Conservation (phyloP, 257 asterid genomes). For the Buddleja alternifolia region DNA sequence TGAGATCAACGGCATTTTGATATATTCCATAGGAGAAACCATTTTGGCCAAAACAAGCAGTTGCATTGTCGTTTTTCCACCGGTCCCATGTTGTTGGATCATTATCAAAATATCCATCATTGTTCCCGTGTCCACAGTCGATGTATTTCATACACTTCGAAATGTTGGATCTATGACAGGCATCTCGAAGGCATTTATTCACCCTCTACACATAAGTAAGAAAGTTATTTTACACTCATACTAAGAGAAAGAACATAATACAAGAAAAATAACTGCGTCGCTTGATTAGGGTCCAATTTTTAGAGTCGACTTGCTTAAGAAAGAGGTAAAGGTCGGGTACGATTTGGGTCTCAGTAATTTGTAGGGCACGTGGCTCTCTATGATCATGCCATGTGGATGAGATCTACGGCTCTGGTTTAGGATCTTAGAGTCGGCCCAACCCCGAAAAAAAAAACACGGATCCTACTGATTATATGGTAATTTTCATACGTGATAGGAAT, state of each 20-base stretch:
- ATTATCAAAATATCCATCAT: slow-evolving; percentile 5
- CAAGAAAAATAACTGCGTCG: not conserved
- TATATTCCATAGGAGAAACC: slow-evolving; percentile 74
- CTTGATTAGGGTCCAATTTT: too few species aligned
- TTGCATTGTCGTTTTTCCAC: slow-evolving; percentile 65
- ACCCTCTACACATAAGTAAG: slow-evolving; percentile 59
- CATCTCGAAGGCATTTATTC: slow-evolving; percentile 80
- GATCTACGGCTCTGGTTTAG: too few species aligned
- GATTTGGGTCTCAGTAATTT: too few species aligned
- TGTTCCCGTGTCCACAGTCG: slow-evolving; percentile 68
- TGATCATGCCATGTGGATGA: too few species aligned
- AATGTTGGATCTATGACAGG: slow-evolving; percentile 50
- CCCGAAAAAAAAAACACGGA: too few species aligned
- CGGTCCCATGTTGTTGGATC: slow-evolving; percentile 42
- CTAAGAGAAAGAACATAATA: not conserved
- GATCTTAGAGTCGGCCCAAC: too few species aligned
- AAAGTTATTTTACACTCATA: slow-evolving; percentile 13
- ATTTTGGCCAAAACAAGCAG: slow-evolving; percentile 61
- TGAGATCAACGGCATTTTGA: slow-evolving; percentile 59
- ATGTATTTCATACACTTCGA: slow-evolving; percentile 49
- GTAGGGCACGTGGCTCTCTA: too few species aligned
- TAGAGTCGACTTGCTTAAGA: too few species aligned
- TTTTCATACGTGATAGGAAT: too few species aligned
- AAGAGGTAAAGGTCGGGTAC: too few species aligned
- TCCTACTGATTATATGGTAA: too few species aligned